Evolutionary conservation across 2,329 filamentous ascomycete genomes (phyloP).

Genomic region (Aspergillus puulaauensis): DNA sequence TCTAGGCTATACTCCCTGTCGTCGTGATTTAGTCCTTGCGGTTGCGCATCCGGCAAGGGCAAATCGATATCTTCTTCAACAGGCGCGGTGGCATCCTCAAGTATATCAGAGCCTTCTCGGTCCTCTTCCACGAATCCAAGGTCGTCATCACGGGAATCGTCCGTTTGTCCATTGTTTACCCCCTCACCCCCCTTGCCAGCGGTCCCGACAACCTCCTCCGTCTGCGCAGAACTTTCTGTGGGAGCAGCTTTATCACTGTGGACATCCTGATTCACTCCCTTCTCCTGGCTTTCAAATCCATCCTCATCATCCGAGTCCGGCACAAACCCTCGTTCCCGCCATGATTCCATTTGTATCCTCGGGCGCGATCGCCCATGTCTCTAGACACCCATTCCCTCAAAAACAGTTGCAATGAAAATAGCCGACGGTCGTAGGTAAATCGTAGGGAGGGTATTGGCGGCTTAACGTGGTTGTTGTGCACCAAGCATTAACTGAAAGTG

Average conservation of each 20-base stretch:
- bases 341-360: conserved; percentile 46
- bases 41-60: background rate
- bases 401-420: background rate
- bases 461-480: background rate
- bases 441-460: background rate
- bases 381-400: conserved; percentile 26
- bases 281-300: conserved; percentile 38
- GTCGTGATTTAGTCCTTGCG: background rate
- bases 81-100: background rate
- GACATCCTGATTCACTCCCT: conserved; percentile 10
- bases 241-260: conserved; percentile 13
- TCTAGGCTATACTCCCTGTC: background rate
- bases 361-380: conserved; percentile 37
- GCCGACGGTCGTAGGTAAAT: background rate
- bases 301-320: conserved; percentile 52
- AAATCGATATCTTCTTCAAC: background rate
- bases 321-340: conserved; percentile 53
- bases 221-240: background rate
- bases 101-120: background rate
- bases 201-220: background rate
- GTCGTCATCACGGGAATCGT: background rate
- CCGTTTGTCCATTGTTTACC: background rate
- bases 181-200: background rate
- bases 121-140: background rate
- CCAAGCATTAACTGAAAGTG: background rate